Evolutionary conservation across 1,284 basidiomycete species (phyloP).

Genomic region (Entoloma clypeatum): DNA sequence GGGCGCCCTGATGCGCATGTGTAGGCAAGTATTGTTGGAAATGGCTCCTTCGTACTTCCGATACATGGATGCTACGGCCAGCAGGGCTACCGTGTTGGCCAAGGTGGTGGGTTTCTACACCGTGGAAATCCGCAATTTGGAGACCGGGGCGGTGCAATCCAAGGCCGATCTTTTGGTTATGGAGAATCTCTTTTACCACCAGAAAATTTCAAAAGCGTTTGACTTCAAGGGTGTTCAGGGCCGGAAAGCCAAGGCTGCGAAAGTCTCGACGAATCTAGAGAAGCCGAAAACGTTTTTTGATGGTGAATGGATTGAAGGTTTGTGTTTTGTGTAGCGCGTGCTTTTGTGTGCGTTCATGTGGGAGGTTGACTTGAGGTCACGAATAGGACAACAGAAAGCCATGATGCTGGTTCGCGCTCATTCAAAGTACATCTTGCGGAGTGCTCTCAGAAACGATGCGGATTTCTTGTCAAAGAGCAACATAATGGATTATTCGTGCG

Average conservation of each 20-base stretch:
- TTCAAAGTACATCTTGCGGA: slow-evolving; percentile 63
- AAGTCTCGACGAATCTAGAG: slow-evolving; percentile 27
- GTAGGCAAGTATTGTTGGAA: slow-evolving; percentile 72
- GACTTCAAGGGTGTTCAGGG: slow-evolving; percentile 80
- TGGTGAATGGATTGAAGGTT: slow-evolving; percentile 78
- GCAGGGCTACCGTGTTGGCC: slow-evolving; percentile 62
- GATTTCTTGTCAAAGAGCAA: slow-evolving; percentile 70
- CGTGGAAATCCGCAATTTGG: slow-evolving; percentile 70
- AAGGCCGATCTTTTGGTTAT: slow-evolving; percentile 75
- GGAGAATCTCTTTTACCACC: slow-evolving; percentile 77
- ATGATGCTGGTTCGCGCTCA: slow-evolving; percentile 65
- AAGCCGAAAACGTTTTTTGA: slow-evolving; percentile 64
- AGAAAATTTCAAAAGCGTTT: slow-evolving; percentile 64
- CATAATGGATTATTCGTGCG: slow-evolving; percentile 82
- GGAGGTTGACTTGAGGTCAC: background rate
- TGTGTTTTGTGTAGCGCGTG: no score
- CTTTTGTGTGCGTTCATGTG: no score
- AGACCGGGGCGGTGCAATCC: slow-evolving; percentile 57
- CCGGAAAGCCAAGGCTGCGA: slow-evolving; percentile 54
- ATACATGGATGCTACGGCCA: slow-evolving; percentile 67
- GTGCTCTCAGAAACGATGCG: slow-evolving; percentile 65
- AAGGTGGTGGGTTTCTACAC: slow-evolving; percentile 80
- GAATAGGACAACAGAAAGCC: slow-evolving; percentile 61
- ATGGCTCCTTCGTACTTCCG: slow-evolving; percentile 73
- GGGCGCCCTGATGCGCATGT: background rate